Conservation (phyloP, 371 early-diverging fungal species). For the Coemansia sp. region DNA sequence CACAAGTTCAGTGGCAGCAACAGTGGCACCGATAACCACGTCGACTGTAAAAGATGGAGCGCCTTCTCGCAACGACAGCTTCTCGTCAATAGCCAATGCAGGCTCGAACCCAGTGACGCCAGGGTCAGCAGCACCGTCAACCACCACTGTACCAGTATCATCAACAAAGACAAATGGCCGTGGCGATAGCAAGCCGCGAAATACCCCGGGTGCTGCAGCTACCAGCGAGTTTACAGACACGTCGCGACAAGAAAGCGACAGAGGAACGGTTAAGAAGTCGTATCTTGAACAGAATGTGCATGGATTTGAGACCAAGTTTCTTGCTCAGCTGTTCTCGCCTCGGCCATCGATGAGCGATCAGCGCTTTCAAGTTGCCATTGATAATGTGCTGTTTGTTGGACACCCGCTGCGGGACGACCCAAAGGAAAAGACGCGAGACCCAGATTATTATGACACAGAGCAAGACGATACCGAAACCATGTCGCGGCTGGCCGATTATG, state of each 20-base stretch:
- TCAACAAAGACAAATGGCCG: neutral
- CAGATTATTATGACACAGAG: conserved; percentile 41
- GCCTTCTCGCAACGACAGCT: conserved; percentile 32
- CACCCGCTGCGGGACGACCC: conserved; percentile 49
- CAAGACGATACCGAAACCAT: conserved; percentile 40
- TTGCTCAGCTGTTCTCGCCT: conserved; percentile 49
- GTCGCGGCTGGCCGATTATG: conserved; percentile 36
- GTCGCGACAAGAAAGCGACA: neutral
- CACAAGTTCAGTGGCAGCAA: neutral
- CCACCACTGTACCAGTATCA: neutral
- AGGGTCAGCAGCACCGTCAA: conserved; percentile 5
- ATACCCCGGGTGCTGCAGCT: neutral
- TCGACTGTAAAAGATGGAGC: neutral
- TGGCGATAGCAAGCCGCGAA: conserved; percentile 5
- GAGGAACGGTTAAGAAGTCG: neutral
- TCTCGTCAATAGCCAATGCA: conserved; percentile 20
- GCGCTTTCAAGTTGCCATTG: conserved; percentile 49
- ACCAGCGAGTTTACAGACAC: neutral
- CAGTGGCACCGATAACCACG: neutral
- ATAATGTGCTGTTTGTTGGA: conserved; percentile 48
- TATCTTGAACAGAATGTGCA: conserved; percentile 22
- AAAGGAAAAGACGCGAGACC: conserved; percentile 32
- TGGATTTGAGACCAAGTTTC: conserved; percentile 44
- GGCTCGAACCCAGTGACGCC: conserved; percentile 17
- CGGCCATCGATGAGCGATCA: conserved; percentile 51